Percentiles rank a stretch among this genome's conserved stretches.
Evolutionary conservation across 176 grass and related monocot genomes (phyloP).

Genomic region (Oryza meridionalis): DNA sequence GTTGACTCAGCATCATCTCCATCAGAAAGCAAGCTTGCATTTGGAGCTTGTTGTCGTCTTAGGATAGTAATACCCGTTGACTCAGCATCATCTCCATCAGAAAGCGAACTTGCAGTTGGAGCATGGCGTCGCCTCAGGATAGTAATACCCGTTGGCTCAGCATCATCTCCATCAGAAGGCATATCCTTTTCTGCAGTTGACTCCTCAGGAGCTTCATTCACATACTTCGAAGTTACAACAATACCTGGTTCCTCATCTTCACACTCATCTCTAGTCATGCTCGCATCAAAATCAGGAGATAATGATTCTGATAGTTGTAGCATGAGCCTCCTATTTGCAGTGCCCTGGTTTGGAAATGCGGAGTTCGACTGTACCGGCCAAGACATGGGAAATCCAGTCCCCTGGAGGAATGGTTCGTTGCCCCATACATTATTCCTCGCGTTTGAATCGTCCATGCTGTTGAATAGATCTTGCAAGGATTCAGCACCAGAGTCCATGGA

Average conservation of each 20-base stretch:
- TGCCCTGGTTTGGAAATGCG: conserved; percentile 44
- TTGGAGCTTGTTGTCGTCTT: conserved; percentile 14
- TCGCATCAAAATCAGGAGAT: neutral
- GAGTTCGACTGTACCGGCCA: conserved; percentile 20
- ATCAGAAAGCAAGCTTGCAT: conserved; percentile 34
- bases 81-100: conserved; percentile 21
- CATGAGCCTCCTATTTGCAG: conserved; percentile 53
- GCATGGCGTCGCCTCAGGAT: conserved; percentile 1
- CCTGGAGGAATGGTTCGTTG: conserved; percentile 37
- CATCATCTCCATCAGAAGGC: conserved; percentile 30
- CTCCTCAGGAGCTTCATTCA: conserved; percentile 25
- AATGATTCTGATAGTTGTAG: conserved; percentile 27
- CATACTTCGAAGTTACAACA: conserved; percentile 27
- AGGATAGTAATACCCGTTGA: conserved; percentile 49
- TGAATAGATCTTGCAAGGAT: conserved; percentile 79
- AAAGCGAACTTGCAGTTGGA: conserved; percentile 39
- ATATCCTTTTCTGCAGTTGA: conserved; percentile 39
- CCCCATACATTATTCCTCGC: conserved; percentile 34
- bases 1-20: conserved; percentile 37
- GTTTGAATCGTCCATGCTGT: conserved; percentile 57
- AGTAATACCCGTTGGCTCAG: conserved; percentile 44
- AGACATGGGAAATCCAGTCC: conserved; percentile 49
- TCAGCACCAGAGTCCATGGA: conserved; percentile 60
- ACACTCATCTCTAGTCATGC: conserved; percentile 10
- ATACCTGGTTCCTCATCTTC: conserved; percentile 44